A percentile compares a stretch with the other conserved stretches of the same genome.
Evolutionary conservation across 78 protist species (phyloP).

Genomic region (Dictyostelium capitatum): DNA sequence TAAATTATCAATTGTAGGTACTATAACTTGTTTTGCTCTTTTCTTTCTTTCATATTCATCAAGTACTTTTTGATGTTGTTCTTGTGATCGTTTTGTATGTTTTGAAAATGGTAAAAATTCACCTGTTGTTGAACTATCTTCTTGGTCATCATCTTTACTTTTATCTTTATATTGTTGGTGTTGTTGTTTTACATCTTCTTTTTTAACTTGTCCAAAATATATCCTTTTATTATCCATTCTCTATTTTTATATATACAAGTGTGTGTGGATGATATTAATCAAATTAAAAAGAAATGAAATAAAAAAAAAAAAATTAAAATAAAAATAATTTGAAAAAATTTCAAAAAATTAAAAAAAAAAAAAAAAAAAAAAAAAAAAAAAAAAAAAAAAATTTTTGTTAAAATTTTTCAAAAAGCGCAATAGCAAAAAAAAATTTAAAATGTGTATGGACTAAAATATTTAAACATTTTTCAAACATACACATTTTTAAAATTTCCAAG

Average conservation of each 20-base stretch:
- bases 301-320: too few species aligned
- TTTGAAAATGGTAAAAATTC: slow-evolving; percentile 70
- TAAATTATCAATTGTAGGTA: slow-evolving; percentile 66
- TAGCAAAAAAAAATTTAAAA: too few species aligned
- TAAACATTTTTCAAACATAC: not conserved
- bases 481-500: too few species aligned
- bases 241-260: too few species aligned
- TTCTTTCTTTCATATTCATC: slow-evolving; percentile 70
- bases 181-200: slow-evolving; percentile 21
- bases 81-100: slow-evolving; percentile 42
- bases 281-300: too few species aligned
- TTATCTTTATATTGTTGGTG: not conserved
- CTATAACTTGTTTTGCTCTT: slow-evolving; percentile 24
- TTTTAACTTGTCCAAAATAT: slow-evolving; percentile 22
- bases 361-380: too few species aligned
- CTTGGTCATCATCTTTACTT: not conserved
- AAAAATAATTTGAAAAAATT: too few species aligned
- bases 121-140: not conserved
- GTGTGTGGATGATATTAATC: too few species aligned
- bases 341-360: too few species aligned
- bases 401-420: too few species aligned
- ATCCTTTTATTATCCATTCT: slow-evolving; percentile 10
- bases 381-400: too few species aligned
- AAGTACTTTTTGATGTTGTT: not conserved
- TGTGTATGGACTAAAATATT: too few species aligned